Evolutionary conservation across 2,329 filamentous ascomycete species (phyloP).

Genomic region (Penicillium sp.): DNA sequence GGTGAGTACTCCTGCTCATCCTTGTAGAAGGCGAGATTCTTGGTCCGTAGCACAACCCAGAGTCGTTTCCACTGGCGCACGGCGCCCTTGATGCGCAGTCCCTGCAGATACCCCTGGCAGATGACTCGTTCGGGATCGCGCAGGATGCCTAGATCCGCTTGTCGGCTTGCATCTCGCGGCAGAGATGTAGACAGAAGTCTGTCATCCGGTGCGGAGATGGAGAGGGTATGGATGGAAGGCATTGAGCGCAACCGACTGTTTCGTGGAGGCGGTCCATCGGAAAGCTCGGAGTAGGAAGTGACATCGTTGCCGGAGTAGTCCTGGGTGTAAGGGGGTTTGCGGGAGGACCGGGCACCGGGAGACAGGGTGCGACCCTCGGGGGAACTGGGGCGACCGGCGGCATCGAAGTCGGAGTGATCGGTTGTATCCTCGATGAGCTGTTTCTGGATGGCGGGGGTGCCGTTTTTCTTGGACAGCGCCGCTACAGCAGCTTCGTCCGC

Average conservation of each 20-base stretch:
- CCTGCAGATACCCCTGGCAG: slow-evolving; percentile 87
- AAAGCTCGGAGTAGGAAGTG: slow-evolving; percentile 84
- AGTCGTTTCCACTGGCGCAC: slow-evolving; percentile 92
- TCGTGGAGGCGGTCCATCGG: slow-evolving; percentile 54
- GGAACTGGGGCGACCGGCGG: slow-evolving; percentile 32
- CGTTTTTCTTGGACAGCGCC: slow-evolving; percentile 28
- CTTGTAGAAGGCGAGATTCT: slow-evolving; percentile 88
- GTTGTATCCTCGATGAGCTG: slow-evolving; percentile 40
- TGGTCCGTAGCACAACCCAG: slow-evolving; percentile 87
- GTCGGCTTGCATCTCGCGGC: slow-evolving; percentile 61
- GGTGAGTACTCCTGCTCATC: slow-evolving; percentile 88
- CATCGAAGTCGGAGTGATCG: slow-evolving; percentile 45
- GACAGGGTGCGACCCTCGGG: slow-evolving; percentile 35
- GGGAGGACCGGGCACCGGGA: slow-evolving; percentile 27
- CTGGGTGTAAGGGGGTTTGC: slow-evolving; percentile 39
- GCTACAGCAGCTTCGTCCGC: slow-evolving; percentile 86
- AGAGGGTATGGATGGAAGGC: slow-evolving; percentile 31
- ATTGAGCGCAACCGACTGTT: slow-evolving; percentile 30
- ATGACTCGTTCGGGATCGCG: slow-evolving; percentile 85
- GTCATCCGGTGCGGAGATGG: slow-evolving; percentile 29
- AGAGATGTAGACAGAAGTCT: slow-evolving; percentile 30
- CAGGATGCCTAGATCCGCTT: slow-evolving; percentile 54
- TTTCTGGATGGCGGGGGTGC: slow-evolving; percentile 22
- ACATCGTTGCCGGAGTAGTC: slow-evolving; percentile 66
- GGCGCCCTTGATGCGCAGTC: slow-evolving; percentile 75